These are phyloP conservation scores for Moesziomyces globuligerus DNA, from an alignment of 1,284 basidiomycete species.

Conservation along the genomic window DNA sequence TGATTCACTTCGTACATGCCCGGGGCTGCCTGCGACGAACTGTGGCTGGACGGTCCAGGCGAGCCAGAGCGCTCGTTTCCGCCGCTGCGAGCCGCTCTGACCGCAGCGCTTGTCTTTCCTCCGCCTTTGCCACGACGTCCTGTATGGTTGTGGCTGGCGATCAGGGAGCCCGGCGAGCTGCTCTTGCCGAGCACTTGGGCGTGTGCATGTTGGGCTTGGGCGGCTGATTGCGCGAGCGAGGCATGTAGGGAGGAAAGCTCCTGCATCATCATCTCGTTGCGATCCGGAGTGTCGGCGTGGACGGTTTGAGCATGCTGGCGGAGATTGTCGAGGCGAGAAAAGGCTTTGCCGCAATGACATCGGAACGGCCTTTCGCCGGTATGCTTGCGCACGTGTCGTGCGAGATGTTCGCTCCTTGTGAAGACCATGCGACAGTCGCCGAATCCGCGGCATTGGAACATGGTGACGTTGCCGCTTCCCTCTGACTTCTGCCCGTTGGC, in stretches of 20 bases:
- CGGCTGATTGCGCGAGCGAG: constrained; percentile 72
- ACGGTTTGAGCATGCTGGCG: constrained; percentile 96
- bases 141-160: constrained; percentile 44
- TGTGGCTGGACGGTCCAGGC: constrained; percentile 5
- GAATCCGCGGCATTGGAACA: constrained; percentile 92
- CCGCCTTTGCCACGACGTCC: constrained; percentile 35
- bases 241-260: constrained; percentile 87
- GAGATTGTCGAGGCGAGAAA: constrained; percentile 94
- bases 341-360: constrained; percentile 94
- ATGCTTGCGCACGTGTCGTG: constrained; percentile 94
- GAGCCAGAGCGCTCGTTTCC: constrained; percentile 20
- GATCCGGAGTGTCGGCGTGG: constrained; percentile 83
- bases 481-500: constrained; percentile 26
- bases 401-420: constrained; percentile 90
- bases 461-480: constrained; percentile 74
- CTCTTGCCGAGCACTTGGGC: constrained; percentile 56
- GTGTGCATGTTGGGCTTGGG: constrained; percentile 56
- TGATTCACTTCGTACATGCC: constrained; percentile 8
- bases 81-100: constrained; percentile 19
- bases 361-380: constrained; percentile 92
- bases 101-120: constrained; percentile 30
- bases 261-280: constrained; percentile 91
- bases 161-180: constrained; percentile 41
- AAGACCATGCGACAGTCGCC: constrained; percentile 97
- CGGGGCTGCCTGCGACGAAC: not conserved